Percentiles rank a stretch among this genome's conserved stretches.
These are phyloP conservation scores for Hemileccinum impolitum DNA, from an alignment of 768 basidiomycete genomes.

Conservation along the genomic window DNA sequence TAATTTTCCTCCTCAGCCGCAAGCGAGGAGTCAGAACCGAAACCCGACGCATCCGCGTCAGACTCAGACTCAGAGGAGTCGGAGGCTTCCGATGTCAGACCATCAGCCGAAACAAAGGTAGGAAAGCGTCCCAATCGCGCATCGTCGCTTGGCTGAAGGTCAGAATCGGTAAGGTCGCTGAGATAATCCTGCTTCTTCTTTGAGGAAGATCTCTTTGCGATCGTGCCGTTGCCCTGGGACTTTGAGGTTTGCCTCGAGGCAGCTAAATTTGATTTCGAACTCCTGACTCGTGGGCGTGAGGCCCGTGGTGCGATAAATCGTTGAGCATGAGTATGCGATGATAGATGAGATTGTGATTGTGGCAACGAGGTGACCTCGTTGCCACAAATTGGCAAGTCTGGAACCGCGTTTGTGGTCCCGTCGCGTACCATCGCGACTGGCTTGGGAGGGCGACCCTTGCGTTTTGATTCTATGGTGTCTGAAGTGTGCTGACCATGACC, in stretches of 20 bases:
- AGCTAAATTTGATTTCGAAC: conserved; percentile 28
- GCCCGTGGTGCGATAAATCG: conserved; percentile 23
- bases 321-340: conserved; percentile 21
- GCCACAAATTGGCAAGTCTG: conserved; percentile 23
- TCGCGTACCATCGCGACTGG: conserved; percentile 34
- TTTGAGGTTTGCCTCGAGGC: conserved; percentile 36
- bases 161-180: conserved; percentile 22
- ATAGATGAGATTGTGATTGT: conserved; percentile 36
- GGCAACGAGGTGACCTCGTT: conserved; percentile 35
- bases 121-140: conserved; percentile 46
- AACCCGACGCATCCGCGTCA: conserved; percentile 32
- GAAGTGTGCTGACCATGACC: conserved; percentile 22
- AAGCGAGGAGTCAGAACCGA: conserved; percentile 54
- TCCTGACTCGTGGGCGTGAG: conserved; percentile 22
- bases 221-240: conserved; percentile 38
- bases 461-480: conserved; percentile 36
- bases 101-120: conserved; percentile 67
- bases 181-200: conserved; percentile 16
- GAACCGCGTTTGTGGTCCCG: conserved; percentile 9
- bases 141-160: conserved; percentile 36
- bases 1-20: conserved; percentile 63
- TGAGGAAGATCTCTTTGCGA: conserved; percentile 22
- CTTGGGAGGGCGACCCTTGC: conserved; percentile 58
- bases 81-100: conserved; percentile 45
- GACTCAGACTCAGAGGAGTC: conserved; percentile 44